Percentiles rank a stretch among this genome's conserved stretches.
Evolutionary conservation across 805 yeast genomes (phyloP).

Genomic region (Candida dendrica): DNA sequence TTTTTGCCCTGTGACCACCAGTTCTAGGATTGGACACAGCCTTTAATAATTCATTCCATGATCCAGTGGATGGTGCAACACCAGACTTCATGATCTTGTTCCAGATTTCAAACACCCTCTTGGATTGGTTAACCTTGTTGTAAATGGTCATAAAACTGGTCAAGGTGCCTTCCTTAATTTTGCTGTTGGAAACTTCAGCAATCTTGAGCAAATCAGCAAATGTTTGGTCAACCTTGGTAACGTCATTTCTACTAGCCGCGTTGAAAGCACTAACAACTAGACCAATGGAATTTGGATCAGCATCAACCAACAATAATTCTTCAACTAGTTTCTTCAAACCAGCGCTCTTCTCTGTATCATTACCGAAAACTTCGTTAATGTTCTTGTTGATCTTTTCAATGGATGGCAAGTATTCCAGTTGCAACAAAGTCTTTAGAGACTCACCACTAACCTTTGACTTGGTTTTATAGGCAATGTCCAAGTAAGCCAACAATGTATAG

Average conservation of each 20-base stretch:
- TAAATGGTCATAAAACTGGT: slow-evolving; percentile 40
- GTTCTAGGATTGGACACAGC: slow-evolving; percentile 25
- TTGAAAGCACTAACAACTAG: slow-evolving; percentile 10
- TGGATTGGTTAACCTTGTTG: slow-evolving; percentile 27
- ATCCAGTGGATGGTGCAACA: slow-evolving; percentile 31
- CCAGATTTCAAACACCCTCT: slow-evolving; percentile 40
- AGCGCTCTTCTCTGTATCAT: slow-evolving; percentile 3
- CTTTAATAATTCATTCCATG: slow-evolving; percentile 56
- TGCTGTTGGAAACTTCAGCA: slow-evolving; percentile 21
- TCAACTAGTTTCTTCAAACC: slow-evolving; percentile 5
- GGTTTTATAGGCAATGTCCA: slow-evolving; percentile 6
- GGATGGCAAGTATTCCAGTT: slow-evolving; percentile 7
- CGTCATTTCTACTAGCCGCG: slow-evolving; percentile 9
- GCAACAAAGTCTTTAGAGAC: slow-evolving; percentile 9
- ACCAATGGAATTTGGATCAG: slow-evolving; percentile 16
- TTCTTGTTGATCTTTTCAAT: neutral
- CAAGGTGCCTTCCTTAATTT: slow-evolving; percentile 34
- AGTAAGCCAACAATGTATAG: slow-evolving; percentile 9
- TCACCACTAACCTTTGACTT: slow-evolving; percentile 5
- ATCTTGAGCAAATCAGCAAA: slow-evolving; percentile 13
- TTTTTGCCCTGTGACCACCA: slow-evolving; percentile 19
- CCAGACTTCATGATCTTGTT: slow-evolving; percentile 35
- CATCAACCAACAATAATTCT: slow-evolving; percentile 5
- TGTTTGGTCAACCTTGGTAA: slow-evolving; percentile 8
- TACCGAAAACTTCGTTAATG: slow-evolving; percentile 2